phyloP scores from a whole-genome alignment of 2,329 filamentous ascomycete species.

The Ilyonectria robusta region DNA sequence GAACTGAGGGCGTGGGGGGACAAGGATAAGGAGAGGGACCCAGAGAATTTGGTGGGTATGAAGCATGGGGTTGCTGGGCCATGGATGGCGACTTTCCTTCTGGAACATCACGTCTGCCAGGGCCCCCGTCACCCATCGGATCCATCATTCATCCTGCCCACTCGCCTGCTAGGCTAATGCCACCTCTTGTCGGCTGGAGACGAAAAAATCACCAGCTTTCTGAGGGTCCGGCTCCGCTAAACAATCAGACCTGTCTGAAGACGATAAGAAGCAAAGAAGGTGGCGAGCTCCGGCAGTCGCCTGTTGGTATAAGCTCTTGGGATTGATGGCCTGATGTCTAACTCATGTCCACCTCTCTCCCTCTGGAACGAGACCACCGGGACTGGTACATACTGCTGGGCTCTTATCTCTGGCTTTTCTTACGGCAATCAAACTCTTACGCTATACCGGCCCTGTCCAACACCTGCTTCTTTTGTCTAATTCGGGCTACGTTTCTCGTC shows the following conservation, averaged over 20 bases:
- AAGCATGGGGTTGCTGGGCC: slow-evolving; percentile 35
- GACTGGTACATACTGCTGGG: slow-evolving; percentile 16
- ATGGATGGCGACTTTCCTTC: slow-evolving; percentile 35
- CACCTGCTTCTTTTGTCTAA: slow-evolving; percentile 27
- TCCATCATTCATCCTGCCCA: slow-evolving; percentile 22
- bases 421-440: slow-evolving; percentile 18
- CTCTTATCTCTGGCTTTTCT: slow-evolving; percentile 22
- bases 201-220: slow-evolving; percentile 12
- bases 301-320: slow-evolving; percentile 19
- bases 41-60: slow-evolving; percentile 22
- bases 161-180: slow-evolving; percentile 11
- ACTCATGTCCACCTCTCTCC: slow-evolving; percentile 8
- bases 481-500: slow-evolving; percentile 20
- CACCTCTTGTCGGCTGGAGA: slow-evolving; percentile 10
- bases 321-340: slow-evolving; percentile 24
- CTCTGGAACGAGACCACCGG: slow-evolving; percentile 34
- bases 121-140: slow-evolving; percentile 19
- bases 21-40: slow-evolving; percentile 14
- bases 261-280: slow-evolving; percentile 15
- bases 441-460: slow-evolving; percentile 22
- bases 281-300: slow-evolving; percentile 24
- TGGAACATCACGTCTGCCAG: slow-evolving; percentile 37
- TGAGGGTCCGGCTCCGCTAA: slow-evolving; percentile 8
- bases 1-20: slow-evolving; percentile 32
- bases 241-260: slow-evolving; percentile 11